phyloP scores from a whole-genome alignment of 345 rosid species.

The Boechera stricta region DNA sequence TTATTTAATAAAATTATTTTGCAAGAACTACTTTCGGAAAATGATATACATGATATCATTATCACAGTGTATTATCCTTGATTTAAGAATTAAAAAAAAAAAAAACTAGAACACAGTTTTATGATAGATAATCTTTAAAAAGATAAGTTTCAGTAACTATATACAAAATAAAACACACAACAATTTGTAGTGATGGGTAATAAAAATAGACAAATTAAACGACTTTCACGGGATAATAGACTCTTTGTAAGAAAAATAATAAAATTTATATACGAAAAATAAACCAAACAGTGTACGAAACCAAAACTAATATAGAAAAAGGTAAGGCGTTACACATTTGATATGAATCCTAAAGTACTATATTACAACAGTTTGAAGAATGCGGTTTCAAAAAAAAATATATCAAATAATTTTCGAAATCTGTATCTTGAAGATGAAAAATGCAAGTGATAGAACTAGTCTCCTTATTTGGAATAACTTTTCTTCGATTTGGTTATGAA shows the following conservation, averaged over 20 bases:
- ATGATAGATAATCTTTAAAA: too few species aligned
- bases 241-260: background rate
- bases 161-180: background rate
- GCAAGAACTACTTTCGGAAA: background rate
- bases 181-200: background rate
- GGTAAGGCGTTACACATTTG: background rate
- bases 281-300: background rate
- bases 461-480: background rate
- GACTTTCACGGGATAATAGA: background rate
- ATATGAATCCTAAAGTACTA: background rate
- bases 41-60: background rate
- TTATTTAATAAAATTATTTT: background rate
- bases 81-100: background rate
- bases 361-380: background rate
- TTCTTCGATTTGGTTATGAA: background rate
- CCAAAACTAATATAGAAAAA: background rate
- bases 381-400: background rate
- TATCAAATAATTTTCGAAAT: background rate
- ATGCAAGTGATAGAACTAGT: background rate
- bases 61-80: background rate
- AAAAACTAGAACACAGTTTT: background rate
- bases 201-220: background rate
- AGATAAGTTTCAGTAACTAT: background rate
- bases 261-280: background rate
- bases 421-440: background rate